These are phyloP conservation scores for Debaryomyces singareniensis DNA, from an alignment of 1,139 yeast genomes.

Conservation along the genomic window DNA sequence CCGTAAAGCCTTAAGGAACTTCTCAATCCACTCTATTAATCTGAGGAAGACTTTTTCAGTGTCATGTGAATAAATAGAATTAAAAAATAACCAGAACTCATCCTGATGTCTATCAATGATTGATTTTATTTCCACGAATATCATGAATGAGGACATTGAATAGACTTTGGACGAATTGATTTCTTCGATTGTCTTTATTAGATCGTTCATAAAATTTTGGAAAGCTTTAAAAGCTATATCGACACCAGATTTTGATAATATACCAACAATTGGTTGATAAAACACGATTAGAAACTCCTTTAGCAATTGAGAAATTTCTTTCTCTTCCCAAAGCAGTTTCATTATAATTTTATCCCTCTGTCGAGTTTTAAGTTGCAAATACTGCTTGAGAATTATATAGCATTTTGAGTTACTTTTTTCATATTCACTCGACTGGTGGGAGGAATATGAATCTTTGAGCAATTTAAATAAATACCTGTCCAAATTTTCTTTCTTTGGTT, in stretches of 20 bases:
- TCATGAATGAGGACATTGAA: conserved; percentile 35
- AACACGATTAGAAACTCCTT: conserved; percentile 71
- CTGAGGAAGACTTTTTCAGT: conserved; percentile 64
- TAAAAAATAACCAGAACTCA: conserved; percentile 66
- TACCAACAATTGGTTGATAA: conserved; percentile 74
- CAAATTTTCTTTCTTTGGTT: conserved; percentile 10
- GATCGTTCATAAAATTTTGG: conserved; percentile 67
- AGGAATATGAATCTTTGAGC: conserved; percentile 13
- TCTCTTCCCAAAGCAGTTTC: conserved; percentile 79
- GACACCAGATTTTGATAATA: conserved; percentile 72
- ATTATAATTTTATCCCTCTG: conserved; percentile 69
- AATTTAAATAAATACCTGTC: conserved; percentile 2
- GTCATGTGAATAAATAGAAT: conserved; percentile 70
- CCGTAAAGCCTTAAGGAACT: conserved; percentile 50
- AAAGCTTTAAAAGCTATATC: conserved; percentile 70
- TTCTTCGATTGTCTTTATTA: conserved; percentile 45
- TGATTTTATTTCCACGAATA: conserved; percentile 61
- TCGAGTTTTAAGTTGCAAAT: conserved; percentile 59
- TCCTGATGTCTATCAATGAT: conserved; percentile 67
- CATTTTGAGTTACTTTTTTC: conserved; percentile 15
- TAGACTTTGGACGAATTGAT: conserved; percentile 44
- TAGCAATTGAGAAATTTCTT: conserved; percentile 63
- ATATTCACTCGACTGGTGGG: conserved; percentile 5
- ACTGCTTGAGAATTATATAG: conserved; percentile 49
- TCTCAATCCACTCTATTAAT: conserved; percentile 61